Evolutionary conservation across 257 asterid genomes (phyloP).

Genomic region (Ilex asprella): DNA sequence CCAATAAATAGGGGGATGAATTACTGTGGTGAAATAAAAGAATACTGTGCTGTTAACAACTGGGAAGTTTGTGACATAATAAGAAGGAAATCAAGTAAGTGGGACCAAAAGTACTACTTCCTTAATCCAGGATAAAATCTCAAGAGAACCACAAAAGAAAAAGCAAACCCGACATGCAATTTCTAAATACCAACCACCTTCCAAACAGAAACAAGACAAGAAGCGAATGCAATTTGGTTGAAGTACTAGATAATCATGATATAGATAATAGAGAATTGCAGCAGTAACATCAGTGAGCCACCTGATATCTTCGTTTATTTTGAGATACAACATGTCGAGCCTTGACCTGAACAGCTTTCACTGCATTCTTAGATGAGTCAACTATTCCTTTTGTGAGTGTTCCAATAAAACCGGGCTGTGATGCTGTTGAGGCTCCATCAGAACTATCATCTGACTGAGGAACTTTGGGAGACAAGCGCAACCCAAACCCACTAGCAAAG

Average conservation of each 20-base stretch:
- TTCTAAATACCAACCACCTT: neutral
- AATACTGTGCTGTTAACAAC: no score
- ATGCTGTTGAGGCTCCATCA: slow-evolving; percentile 52
- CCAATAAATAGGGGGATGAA: no score
- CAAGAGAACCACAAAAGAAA: neutral
- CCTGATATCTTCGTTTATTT: slow-evolving; percentile 99
- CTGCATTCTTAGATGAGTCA: slow-evolving; percentile 90
- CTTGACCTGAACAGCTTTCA: slow-evolving; percentile 93
- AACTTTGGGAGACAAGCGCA: slow-evolving; percentile 72
- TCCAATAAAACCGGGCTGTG: slow-evolving; percentile 68
- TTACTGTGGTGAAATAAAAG: no score
- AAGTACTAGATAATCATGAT: neutral
- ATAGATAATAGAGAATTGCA: neutral
- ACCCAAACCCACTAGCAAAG: slow-evolving; percentile 70
- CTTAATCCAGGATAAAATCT: neutral
- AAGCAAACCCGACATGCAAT: neutral
- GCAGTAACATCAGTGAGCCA: slow-evolving; percentile 15
- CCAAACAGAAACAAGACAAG: neutral
- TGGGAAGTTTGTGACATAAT: no score
- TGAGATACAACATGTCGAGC: slow-evolving; percentile 99
- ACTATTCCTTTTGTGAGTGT: slow-evolving; percentile 87
- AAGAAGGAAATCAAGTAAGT: no score
- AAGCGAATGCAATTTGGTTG: neutral
- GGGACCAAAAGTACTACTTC: no score
- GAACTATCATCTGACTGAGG: slow-evolving; percentile 58